Evolutionary conservation across 23 red algal genomes (phyloP), one percentile per base, ranked within the genome.

Genomic region (Gracilaria vermiculophylla): DNA sequence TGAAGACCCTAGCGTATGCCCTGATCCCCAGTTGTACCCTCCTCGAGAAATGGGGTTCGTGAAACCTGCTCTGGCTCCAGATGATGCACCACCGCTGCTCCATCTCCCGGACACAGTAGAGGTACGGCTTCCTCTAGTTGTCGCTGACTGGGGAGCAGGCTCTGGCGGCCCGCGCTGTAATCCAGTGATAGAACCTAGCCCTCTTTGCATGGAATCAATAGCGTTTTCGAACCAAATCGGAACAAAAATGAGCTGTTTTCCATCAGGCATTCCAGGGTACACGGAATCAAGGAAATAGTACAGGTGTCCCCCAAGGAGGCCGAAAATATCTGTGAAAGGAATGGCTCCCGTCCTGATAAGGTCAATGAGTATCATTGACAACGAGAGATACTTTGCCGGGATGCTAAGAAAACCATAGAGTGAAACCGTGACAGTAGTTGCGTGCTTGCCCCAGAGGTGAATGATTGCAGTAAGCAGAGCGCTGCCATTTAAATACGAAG

Each of bases 231-330:
- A 91, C 75, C 75, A 80, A 0, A 81, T 36, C 33, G 87, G 87
- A 43, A 81, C 76, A 48, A 42, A 91, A 16, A 91, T 91, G 10
- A 91, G 37, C 20, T 91, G 64, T 41, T 81, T 91, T 37, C 87
- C 87, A 17, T 73, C 50, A 36, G 87, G 91, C 69, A 94, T 77
- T 16, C 53, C 91, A 12, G 96, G 96, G 85, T 94, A 98, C 21
- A 98, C 80, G 36, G 88, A 85, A 62, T 98, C 91, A 35, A 98
- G 76, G 60, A 98, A 98, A 74, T 94, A 98, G 65, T 93, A 98
- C 15, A 92, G 62, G 66, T 98, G 96, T 33, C 96, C 96, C 43
- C 77, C 85, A 58, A 94, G 3, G 3, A 98, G 79, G 9, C 96
- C 96, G 16, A 89, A 45, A 27, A 92, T 40, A 66, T 78, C 96